Evolutionary conservation across 345 rosid genomes (phyloP).

Genomic region (Isatis tinctoria): DNA sequence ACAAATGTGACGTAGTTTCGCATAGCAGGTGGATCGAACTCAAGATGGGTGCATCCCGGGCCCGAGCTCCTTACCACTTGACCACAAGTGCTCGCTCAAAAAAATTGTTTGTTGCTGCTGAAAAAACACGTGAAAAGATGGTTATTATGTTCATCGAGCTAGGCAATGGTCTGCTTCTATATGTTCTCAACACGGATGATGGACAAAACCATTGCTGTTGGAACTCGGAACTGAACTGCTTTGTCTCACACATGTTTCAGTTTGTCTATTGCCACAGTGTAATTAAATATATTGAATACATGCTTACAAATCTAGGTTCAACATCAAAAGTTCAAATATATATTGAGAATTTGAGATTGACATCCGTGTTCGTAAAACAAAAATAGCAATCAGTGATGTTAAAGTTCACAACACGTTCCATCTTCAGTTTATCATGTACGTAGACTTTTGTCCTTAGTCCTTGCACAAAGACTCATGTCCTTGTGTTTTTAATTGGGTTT

Average conservation of each 20-base stretch:
- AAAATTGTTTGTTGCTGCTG: neutral
- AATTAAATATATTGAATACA: neutral
- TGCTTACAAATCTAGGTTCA: neutral
- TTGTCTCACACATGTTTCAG: neutral
- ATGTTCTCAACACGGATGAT: neutral
- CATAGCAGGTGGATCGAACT: no score
- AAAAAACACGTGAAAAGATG: neutral
- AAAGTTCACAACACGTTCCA: neutral
- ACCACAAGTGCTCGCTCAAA: no score
- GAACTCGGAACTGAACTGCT: neutral
- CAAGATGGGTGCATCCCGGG: no score
- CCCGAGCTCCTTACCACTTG: no score
- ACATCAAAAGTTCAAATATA: neutral
- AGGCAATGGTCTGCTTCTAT: neutral
- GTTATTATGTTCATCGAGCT: no score
- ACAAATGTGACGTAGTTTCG: no score
- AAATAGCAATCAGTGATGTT: neutral
- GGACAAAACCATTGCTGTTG: neutral
- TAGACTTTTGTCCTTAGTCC: no score
- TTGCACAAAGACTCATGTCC: neutral
- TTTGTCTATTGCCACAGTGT: no score
- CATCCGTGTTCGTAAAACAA: neutral
- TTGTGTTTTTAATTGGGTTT: neutral
- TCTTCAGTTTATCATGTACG: neutral
- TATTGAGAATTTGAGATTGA: neutral